Evolutionary conservation across 2,329 filamentous ascomycete genomes (phyloP), one percentile per base, ranked within the genome.

Genomic region (Cordyceps sp.): DNA sequence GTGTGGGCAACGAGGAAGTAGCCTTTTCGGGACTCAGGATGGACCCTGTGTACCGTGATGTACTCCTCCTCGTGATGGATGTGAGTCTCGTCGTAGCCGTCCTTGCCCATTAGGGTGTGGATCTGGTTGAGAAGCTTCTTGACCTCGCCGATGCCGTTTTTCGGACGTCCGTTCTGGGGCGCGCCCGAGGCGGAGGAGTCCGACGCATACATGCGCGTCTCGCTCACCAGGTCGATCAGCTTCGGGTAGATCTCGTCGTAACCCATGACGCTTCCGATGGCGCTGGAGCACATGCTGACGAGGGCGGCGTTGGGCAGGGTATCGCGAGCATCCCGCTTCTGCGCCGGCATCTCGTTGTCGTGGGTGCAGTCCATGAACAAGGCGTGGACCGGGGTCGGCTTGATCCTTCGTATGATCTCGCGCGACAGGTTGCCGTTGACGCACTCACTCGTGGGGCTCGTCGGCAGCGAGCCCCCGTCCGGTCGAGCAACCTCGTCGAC

Each of bases 311-410:
- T 96, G 7, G 92, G 82, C 9, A 98, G 65, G 0, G 90, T 96
- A 50, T 98, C 92, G 37, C 85, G 73, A 32, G 86, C 86, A 51
- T 94, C 86, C 26, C 92, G 72, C 55, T 94, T 94, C 55, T 98
- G 88, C 1, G 88, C 83, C 1, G 90, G 90, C 3, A 84, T 80
- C 57, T 98, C 88, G 45, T 98, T 98, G 58, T 98, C 90, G 53
- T 98, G 90, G 0, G 92, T 98, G 55, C 92, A 98, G 52, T 98
- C 92, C 85, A 96, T 96, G 56, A 98, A 94, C 1, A 98, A 62
- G 1, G 88, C 90, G 42, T 93, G 86, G 0, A 96, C 79, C 4
- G 86, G 83, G 4, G 75, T 81, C n/a, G 80, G 77, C 42, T 83
- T 82, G 53, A 98, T 86, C 38, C 69, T 78, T 41, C 78, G 79